Percentiles rank a stretch among this genome's conserved stretches.
Conservation (phyloP, 2,329 filamentous ascomycete species). For the Penicillium sp. region DNA sequence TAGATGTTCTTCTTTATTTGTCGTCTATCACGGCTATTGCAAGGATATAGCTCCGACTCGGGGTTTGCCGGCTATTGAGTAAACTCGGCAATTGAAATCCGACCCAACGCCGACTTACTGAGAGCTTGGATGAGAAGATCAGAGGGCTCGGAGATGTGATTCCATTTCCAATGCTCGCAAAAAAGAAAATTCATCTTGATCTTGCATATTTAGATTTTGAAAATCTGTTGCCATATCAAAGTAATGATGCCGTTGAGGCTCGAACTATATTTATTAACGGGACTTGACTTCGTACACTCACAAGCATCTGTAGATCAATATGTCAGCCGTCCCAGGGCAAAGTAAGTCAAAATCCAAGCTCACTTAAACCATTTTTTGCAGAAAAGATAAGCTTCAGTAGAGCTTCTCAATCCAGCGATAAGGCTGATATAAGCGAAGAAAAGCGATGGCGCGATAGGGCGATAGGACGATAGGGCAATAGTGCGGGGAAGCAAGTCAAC, state of each 20-base stretch:
- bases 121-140: not conserved
- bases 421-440: constrained; percentile 1
- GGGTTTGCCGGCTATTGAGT: constrained; percentile 12
- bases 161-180: no score
- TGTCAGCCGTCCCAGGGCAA: no score
- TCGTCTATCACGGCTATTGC: constrained; percentile 10
- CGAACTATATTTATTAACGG: constrained; percentile 12
- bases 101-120: not conserved
- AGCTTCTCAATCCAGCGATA: not conserved
- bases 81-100: constrained; percentile 16
- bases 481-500: not conserved
- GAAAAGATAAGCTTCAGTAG: not conserved
- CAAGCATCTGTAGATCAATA: no score
- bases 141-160: not conserved
- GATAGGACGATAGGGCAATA: no score
- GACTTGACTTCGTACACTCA: not conserved
- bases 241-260: constrained; percentile 20
- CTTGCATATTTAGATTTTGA: no score
- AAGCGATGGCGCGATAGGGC: not conserved
- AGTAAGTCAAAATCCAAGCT: no score
- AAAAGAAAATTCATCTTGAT: no score
- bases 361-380: no score
- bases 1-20: not conserved
- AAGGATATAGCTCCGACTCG: not conserved
- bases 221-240: constrained; percentile 2